These are phyloP conservation scores for Monosporascus sp. DNA, from an alignment of 2,329 filamentous ascomycete species.

Conservation along the genomic window DNA sequence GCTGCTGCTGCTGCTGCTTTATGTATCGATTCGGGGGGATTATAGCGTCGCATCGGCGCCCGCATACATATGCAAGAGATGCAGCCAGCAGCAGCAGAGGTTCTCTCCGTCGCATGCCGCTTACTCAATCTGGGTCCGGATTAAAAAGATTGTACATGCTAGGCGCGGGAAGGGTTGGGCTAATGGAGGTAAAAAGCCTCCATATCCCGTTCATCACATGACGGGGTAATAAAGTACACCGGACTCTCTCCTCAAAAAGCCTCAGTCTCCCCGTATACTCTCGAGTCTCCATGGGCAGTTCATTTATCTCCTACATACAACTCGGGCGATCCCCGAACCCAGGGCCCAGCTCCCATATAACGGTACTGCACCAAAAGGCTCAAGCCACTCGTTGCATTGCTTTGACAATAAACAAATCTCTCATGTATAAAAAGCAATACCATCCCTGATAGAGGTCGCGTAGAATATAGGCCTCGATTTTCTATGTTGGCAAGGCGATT, in stretches of 20 bases:
- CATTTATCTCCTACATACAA: neutral
- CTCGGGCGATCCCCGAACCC: neutral
- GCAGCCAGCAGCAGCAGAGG: constrained; percentile 11
- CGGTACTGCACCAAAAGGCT: too few relatives aligned
- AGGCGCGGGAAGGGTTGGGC: neutral
- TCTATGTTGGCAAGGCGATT: too few relatives aligned
- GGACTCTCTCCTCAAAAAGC: neutral
- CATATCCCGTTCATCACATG: too few relatives aligned
- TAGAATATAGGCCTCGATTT: too few relatives aligned
- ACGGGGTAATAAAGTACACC: neutral
- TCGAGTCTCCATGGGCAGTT: too few relatives aligned
- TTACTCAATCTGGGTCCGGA: neutral
- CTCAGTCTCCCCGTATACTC: too few relatives aligned
- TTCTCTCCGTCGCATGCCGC: neutral
- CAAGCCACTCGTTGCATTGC: too few relatives aligned
- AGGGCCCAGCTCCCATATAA: too few relatives aligned
- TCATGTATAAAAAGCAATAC: too few relatives aligned
- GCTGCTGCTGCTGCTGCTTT: neutral
- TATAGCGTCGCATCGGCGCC: constrained; percentile 19
- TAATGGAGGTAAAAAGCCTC: too few relatives aligned
- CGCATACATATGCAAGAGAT: constrained; percentile 30
- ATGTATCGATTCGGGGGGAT: constrained; percentile 17
- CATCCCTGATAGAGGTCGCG: too few relatives aligned
- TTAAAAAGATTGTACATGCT: neutral
- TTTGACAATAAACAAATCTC: too few relatives aligned